These are phyloP conservation scores for Asclepias syriaca DNA, from an alignment of 257 asterid genomes.

Conservation along the genomic window DNA sequence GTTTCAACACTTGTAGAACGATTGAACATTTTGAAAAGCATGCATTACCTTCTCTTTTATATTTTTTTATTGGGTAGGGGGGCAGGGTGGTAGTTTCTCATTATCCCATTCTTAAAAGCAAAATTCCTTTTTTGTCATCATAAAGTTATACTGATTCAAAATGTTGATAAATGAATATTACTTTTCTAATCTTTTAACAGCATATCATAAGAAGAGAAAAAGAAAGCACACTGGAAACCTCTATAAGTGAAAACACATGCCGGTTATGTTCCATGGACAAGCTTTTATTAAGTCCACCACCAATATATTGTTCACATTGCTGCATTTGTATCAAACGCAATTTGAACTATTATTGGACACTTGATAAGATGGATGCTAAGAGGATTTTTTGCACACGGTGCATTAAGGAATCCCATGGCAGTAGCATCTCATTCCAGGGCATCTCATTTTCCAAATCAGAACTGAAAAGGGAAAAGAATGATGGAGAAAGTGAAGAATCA, in stretches of 20 bases:
- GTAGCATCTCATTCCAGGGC: slow-evolving; percentile 40
- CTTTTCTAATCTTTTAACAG: slow-evolving; percentile 15
- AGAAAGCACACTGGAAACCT: slow-evolving; percentile 12
- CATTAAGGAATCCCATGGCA: slow-evolving; percentile 39
- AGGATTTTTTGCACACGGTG: slow-evolving; percentile 46
- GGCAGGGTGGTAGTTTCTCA: not conserved
- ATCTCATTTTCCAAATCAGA: slow-evolving; percentile 38
- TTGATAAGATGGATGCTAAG: slow-evolving; percentile 27
- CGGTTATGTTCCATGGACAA: slow-evolving; percentile 42
- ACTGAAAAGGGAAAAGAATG: slow-evolving; percentile 41
- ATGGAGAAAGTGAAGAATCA: slow-evolving; percentile 36
- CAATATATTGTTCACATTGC: slow-evolving; percentile 48
- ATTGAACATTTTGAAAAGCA: not conserved
- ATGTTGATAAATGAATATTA: slow-evolving; percentile 7
- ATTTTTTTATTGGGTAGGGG: not conserved
- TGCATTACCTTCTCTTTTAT: not conserved
- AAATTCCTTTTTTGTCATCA: not conserved
- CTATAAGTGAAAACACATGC: slow-evolving; percentile 39
- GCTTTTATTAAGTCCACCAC: slow-evolving; percentile 38
- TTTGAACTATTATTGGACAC: slow-evolving; percentile 35
- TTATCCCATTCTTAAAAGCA: not conserved
- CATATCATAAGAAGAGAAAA: slow-evolving; percentile 16
- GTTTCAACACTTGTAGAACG: not conserved
- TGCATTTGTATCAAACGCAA: slow-evolving; percentile 36
- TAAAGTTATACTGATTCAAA: slow-evolving; percentile 1